Conservation (phyloP, 2,329 filamentous ascomycete genomes). For the Sporothrix inflata region DNA sequence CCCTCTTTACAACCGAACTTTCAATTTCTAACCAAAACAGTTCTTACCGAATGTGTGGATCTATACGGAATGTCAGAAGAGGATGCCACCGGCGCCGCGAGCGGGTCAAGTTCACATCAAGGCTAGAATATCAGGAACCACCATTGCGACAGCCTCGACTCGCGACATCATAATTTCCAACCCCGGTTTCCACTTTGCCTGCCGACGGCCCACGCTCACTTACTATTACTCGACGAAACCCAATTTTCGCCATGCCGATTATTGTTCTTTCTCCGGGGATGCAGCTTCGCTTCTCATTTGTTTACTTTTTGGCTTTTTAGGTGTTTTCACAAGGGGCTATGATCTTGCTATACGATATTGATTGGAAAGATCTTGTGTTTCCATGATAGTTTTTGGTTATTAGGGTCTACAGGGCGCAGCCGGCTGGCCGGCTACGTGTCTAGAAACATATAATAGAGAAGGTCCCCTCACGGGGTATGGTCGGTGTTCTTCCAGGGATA, state of each 20-base stretch:
- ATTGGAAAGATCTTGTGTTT: background rate
- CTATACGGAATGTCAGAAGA: slow-evolving; percentile 49
- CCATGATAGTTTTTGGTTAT: background rate
- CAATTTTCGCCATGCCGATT: background rate
- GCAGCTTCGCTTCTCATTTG: background rate
- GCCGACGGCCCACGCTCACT: background rate
- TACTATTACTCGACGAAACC: background rate
- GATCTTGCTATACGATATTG: background rate
- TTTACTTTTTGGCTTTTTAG: background rate
- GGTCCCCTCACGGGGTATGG: slow-evolving; percentile 27
- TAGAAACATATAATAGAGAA: slow-evolving; percentile 21
- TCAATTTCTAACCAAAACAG: background rate
- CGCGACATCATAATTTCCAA: background rate
- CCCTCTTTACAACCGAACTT: too few species aligned
- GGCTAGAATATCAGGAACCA: background rate
- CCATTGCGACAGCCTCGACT: background rate
- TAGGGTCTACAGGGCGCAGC: background rate
- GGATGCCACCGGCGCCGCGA: slow-evolving; percentile 39
- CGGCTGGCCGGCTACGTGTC: slow-evolving; percentile 20
- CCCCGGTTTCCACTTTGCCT: background rate
- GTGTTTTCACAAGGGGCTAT: background rate
- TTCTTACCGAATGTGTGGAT: slow-evolving; percentile 45
- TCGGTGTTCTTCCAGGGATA: background rate
- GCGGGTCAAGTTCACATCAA: slow-evolving; percentile 21
- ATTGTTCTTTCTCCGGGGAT: background rate